Base-by-base conservation (phyloP, 768 basidiomycete species). In the Glaciozyma antarctica region DNA sequence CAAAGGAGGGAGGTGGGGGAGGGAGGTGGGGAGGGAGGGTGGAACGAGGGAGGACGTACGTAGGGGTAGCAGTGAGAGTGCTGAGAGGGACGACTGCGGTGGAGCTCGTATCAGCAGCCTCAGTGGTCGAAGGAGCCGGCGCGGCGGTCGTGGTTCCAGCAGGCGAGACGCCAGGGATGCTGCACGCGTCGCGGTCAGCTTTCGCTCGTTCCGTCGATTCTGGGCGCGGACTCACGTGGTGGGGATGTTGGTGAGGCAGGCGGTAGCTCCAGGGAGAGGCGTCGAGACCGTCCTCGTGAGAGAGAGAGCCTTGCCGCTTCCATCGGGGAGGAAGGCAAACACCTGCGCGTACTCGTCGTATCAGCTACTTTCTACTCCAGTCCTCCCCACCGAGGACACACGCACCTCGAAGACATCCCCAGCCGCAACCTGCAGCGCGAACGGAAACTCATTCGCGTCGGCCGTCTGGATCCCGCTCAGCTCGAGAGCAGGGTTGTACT, bases 271-370 rank as follows among this genome's bases (percentile, higher is more conserved):
- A 1, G 67, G 66, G 15, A 69, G 65, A 7, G 61, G 26, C 7
- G 58, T 47, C 61, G 45, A 58, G 48, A 70, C 64, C 16, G 64
- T 55, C 24, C 68, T 53, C 6, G 54, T 21, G n/a, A 70, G 63
- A 45, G 62, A 60, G 9, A 69, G 51, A 58, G 70, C 63, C 60
- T 72, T 72, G 58, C 71, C 71, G 21, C 60, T 52, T 17, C 69
- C 71, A 44, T 72, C 66, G 2, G 68, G 62, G 12, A 72, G 52
- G 66, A 72, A 72, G 9, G 62, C 71, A 38, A 62, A 65, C 19
- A 66, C 61, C 58, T 69, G 55, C 24, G 19, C 7, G 17, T 32
- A 5, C 3, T 5, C 9, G 12, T 38, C 19, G 32, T 9, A 22
- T 30, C 30, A 41, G 12, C 32, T 22, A 5, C 28, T 22, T 32